Evolutionary conservation across 768 basidiomycete species (phyloP).

Genomic region (Amanita thiersii): DNA sequence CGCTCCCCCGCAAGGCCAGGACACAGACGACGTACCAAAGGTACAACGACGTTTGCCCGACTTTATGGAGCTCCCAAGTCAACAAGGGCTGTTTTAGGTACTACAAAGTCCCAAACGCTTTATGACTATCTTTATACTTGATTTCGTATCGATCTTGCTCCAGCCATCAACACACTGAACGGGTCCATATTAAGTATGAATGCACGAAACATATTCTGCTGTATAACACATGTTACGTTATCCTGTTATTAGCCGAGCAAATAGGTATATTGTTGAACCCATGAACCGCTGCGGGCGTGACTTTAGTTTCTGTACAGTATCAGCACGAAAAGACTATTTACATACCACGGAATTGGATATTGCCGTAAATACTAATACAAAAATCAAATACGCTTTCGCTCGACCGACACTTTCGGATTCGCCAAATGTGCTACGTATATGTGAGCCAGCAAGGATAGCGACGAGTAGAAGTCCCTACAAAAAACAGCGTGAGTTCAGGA

Average conservation of each 20-base stretch:
- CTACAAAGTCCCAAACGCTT: conserved; percentile 18
- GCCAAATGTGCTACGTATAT: conserved; percentile 54
- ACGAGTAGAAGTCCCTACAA: conserved; percentile 60
- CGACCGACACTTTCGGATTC: conserved; percentile 36
- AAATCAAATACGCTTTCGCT: conserved; percentile 69
- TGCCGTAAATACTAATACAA: conserved; percentile 77
- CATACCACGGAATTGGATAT: conserved; percentile 60
- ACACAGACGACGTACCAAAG: conserved; percentile 18
- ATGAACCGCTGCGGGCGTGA: conserved; percentile 17
- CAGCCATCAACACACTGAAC: no score
- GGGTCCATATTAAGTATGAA: no score
- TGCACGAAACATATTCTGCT: conserved; percentile 2
- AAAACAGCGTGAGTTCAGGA: neutral
- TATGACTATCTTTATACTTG: conserved; percentile 39
- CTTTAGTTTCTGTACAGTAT: conserved; percentile 3
- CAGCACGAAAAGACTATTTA: conserved; percentile 9
- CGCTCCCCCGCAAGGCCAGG: conserved; percentile 37
- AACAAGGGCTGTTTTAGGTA: conserved; percentile 1
- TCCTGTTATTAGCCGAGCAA: conserved; percentile 20
- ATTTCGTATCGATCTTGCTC: no score
- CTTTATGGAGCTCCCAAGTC: conserved; percentile 7
- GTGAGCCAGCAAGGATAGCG: conserved; percentile 54
- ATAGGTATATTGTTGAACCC: conserved; percentile 22
- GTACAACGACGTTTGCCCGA: conserved; percentile 7
- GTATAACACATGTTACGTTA: conserved; percentile 12